These are phyloP conservation scores for Solanum dulcamara DNA, from an alignment of 257 asterid genomes.

Conservation along the genomic window DNA sequence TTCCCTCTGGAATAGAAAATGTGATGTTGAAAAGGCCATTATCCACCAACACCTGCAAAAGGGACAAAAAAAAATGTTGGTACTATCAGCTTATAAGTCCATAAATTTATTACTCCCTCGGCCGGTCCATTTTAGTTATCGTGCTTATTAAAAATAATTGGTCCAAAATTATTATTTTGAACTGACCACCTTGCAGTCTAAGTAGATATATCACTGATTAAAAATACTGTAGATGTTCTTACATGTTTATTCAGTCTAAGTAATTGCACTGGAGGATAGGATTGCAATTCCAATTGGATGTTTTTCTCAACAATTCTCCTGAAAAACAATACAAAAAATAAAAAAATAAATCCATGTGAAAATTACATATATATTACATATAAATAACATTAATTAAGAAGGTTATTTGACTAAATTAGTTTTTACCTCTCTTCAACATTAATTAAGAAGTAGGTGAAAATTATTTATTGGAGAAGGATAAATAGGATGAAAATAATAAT, in stretches of 20 bases:
- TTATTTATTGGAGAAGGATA: not conserved
- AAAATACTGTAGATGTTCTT: not conserved
- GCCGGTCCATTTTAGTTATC: not conserved
- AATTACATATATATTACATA: not conserved
- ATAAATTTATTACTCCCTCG: not conserved
- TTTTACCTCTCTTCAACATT: not conserved
- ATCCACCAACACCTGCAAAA: conserved; percentile 40
- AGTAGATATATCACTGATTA: not conserved
- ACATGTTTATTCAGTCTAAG: conserved; percentile 28
- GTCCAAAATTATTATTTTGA: not conserved
- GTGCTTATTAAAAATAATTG: not conserved
- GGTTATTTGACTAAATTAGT: not conserved
- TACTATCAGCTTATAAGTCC: not conserved
- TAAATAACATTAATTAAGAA: no score
- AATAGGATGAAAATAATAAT: not conserved
- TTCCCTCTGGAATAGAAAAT: conserved; percentile 53
- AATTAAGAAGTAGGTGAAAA: not conserved
- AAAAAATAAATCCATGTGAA: not conserved
- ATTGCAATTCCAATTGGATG: not conserved
- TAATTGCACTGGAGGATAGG: conserved; percentile 48
- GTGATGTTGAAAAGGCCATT: conserved; percentile 55
- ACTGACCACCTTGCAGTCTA: not conserved
- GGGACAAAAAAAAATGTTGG: not conserved
- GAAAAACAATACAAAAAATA: conserved; percentile 5
- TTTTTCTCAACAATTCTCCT: conserved; percentile 20